Percentiles rank a stretch among this genome's conserved stretches.
These are phyloP conservation scores for Spergularia marina DNA, from an alignment of 148 eudicot genomes.

Conservation along the genomic window DNA sequence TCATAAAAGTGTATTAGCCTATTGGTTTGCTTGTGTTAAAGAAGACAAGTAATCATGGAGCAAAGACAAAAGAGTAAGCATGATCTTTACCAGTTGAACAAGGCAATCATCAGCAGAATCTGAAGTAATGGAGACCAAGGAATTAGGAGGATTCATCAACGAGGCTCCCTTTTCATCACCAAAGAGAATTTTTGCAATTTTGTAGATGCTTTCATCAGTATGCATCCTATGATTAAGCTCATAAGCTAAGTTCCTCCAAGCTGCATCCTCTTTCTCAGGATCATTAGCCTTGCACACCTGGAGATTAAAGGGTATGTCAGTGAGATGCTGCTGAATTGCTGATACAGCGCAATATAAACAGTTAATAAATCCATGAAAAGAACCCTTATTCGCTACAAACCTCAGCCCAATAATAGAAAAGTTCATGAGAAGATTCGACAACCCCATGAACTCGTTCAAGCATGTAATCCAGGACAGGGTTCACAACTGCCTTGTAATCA, in stretches of 20 bases:
- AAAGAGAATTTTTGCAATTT: not conserved
- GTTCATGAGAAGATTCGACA: not conserved
- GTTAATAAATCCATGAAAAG: not conserved
- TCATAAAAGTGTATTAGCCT: too few relatives aligned
- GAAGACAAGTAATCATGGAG: not conserved
- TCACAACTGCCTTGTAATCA: slow-evolving; percentile 4
- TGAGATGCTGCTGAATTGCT: not conserved
- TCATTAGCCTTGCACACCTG: slow-evolving; percentile 10
- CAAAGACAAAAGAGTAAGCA: not conserved
- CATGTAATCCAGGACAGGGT: slow-evolving; percentile 7
- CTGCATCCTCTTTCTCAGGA: slow-evolving; percentile 10
- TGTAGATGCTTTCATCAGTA: slow-evolving; percentile 2
- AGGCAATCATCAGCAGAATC: not conserved
- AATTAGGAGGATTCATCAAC: slow-evolving; percentile 1
- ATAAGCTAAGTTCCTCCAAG: slow-evolving; percentile 10
- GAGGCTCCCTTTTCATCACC: slow-evolving; percentile 2
- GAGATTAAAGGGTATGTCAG: not conserved
- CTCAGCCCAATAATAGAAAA: not conserved
- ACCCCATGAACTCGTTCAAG: not conserved
- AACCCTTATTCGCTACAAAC: not conserved
- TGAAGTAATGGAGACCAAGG: not conserved
- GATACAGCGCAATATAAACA: not conserved
- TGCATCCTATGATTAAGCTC: slow-evolving; percentile 9
- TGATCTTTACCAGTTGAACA: not conserved
- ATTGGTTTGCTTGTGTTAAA: too few relatives aligned